Percentiles rank a stretch among this genome's conserved stretches.
phyloP scores from a whole-genome alignment of 2,329 filamentous ascomycete genomes.

The Fusarium gaditjirri region DNA sequence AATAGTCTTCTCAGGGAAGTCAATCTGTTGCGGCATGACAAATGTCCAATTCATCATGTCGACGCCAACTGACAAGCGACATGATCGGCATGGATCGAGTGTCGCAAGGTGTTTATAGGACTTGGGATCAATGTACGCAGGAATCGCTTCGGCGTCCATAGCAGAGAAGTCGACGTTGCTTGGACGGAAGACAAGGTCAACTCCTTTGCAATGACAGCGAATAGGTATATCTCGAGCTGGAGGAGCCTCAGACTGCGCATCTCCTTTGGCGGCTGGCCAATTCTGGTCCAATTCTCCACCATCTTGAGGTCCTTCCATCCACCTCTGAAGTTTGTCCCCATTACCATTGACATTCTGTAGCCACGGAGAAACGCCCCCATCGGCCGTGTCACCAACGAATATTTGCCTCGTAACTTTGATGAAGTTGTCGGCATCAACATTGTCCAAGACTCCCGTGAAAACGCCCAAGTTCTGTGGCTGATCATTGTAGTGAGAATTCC shows the following conservation, averaged over 20 bases:
- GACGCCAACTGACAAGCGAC: constrained; percentile 53
- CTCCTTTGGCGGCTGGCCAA: constrained; percentile 45
- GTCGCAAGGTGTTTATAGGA: constrained; percentile 53
- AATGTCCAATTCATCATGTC: constrained; percentile 61
- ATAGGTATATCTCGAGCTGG: constrained; percentile 48
- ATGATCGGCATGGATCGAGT: constrained; percentile 61
- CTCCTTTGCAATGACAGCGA: constrained; percentile 59
- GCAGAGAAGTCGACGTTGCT: constrained; percentile 41
- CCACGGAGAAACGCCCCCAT: constrained; percentile 63
- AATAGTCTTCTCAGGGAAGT: constrained; percentile 36
- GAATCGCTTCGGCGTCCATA: constrained; percentile 45
- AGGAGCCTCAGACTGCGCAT: constrained; percentile 6
- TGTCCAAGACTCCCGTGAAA: constrained; percentile 52
- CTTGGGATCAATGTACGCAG: constrained; percentile 56
- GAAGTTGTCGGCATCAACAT: constrained; percentile 43
- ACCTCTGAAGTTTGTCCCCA: constrained; percentile 40
- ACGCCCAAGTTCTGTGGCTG: constrained; percentile 41
- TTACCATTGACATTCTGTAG: constrained; percentile 50
- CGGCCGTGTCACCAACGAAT: constrained; percentile 61
- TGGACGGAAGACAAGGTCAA: constrained; percentile 54
- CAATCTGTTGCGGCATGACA: constrained; percentile 52
- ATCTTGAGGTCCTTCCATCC: constrained; percentile 34
- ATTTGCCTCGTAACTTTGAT: constrained; percentile 52
- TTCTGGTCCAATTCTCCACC: constrained; percentile 45
- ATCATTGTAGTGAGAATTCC: constrained; percentile 30